phyloP scores from a whole-genome alignment of 495 filamentous ascomycete genomes.

The Endocarpon pusillum region DNA sequence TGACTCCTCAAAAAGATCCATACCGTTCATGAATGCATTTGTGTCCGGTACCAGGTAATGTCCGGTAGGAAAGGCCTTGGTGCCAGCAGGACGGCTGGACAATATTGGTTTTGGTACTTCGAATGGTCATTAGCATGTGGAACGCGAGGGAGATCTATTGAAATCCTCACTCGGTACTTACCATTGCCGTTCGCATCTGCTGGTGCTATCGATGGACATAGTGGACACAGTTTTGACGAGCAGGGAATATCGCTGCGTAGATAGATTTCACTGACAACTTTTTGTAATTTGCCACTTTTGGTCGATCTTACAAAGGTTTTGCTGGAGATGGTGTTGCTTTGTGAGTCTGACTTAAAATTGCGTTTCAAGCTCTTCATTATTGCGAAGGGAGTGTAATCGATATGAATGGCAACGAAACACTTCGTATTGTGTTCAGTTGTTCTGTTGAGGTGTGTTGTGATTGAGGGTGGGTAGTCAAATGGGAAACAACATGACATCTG shows the following conservation, averaged over 20 bases:
- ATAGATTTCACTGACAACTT: slow-evolving; percentile 94
- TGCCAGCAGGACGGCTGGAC: slow-evolving; percentile 70
- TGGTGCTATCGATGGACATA: slow-evolving; percentile 53
- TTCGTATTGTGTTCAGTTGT: too few species aligned
- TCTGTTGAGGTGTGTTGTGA: too few species aligned
- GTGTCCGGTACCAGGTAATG: slow-evolving; percentile 95
- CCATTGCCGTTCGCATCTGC: slow-evolving; percentile 60
- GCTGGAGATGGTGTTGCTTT: slow-evolving; percentile 64
- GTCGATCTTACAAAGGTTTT: slow-evolving; percentile 89
- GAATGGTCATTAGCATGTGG: slow-evolving; percentile 9
- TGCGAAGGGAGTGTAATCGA: too few species aligned
- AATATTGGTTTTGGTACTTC: slow-evolving; percentile 45
- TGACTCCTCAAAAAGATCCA: slow-evolving; percentile 89
- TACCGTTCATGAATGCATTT: slow-evolving; percentile 85
- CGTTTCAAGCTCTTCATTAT: slow-evolving; percentile 85
- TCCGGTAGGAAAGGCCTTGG: slow-evolving; percentile 60
- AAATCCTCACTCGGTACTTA: slow-evolving; percentile 18
- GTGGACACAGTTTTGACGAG: slow-evolving; percentile 73
- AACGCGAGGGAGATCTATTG: slow-evolving; percentile 2
- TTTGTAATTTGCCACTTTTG: slow-evolving; percentile 90
- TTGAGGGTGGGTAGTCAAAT: too few species aligned
- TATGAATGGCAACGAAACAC: too few species aligned
- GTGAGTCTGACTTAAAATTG: slow-evolving; percentile 46
- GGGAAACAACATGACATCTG: too few species aligned
- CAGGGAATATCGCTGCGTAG: slow-evolving; percentile 93